Base-by-base conservation (phyloP, 768 basidiomycete species). In the Tricholoma bakamatsutake region DNA sequence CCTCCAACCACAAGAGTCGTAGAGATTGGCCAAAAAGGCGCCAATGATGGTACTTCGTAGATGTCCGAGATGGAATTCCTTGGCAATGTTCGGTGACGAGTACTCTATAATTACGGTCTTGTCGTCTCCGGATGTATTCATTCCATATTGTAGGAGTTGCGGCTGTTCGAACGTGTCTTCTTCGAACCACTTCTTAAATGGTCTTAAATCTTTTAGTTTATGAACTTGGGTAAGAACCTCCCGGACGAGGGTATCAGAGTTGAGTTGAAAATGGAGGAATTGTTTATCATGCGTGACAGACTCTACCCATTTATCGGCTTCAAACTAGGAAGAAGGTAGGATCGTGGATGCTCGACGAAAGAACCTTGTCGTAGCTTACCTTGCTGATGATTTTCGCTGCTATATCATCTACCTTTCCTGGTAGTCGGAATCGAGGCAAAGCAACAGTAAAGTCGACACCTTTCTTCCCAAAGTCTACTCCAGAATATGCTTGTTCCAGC, bases 41-140 rank as follows among this genome's bases (percentile, higher is more conserved):
- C 96, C 96, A 66, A 98, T 96, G 69, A 99, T 99, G n/a, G 96
- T 99, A 53, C 92, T 94, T 37, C 96, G 82, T 57, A 98, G 73
- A 71, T 98, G 96, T 12, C 96, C 97, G 52, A 97, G 94, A 63
- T 99, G 96, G 83, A 98, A 98, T 4, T 88, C 88, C 69, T 99
- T 99, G 17, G 96, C 96, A 62, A 98, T 98, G 67, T 99, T 98
- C 13, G 95, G 95, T 2, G 90, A 92, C 1, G 93, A 97, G 71
- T 91, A 98, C 71, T 98, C 96, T 64, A 96, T 80, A 61, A 96
- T 69, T 58, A 90, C 73, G 50, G 83, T 90, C 73, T 97, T 94
- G 10, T 93, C 93, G 45, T 79, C 76, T 4, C 91, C 93, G 3
- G 76, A 73, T 28, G 75, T 74, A 68, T 93, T 95, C 3, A 82